A percentile compares a stretch with the other conserved stretches of the same genome.
Evolutionary conservation across 768 basidiomycete genomes (phyloP).

Genomic region (Grammothele lineata): DNA sequence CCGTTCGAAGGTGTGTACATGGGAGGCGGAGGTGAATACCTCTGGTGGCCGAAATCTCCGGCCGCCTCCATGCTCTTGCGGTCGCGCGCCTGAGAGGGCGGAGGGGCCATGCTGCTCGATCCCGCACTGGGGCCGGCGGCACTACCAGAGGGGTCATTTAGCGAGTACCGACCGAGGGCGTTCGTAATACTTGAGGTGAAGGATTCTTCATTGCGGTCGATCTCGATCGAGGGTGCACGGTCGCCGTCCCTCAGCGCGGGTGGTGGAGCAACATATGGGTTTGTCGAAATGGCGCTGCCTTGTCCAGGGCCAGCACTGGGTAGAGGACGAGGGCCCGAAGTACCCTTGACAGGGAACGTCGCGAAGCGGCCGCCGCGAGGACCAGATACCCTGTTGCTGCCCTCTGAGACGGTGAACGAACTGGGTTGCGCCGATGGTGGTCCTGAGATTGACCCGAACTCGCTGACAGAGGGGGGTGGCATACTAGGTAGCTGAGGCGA

Average conservation of each 20-base stretch:
- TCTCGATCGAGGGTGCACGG: conserved; percentile 22
- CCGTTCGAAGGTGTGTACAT: conserved; percentile 33
- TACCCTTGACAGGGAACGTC: conserved; percentile 61
- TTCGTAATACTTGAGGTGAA: conserved; percentile 36
- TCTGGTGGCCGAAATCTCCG: conserved; percentile 7
- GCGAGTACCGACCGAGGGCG: conserved; percentile 27
- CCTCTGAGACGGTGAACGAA: conserved; percentile 12
- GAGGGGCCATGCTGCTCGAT: not conserved
- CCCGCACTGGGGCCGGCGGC: not conserved
- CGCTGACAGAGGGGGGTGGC: conserved; percentile 8
- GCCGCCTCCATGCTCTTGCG: not conserved
- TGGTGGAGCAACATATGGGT: conserved; percentile 12
- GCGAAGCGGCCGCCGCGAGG: conserved; percentile 50
- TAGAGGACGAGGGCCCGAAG: conserved; percentile 22
- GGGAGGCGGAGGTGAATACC: conserved; percentile 32
- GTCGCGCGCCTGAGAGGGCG: not conserved
- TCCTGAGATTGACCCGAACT: conserved; percentile 20
- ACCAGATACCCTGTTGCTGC: conserved; percentile 2
- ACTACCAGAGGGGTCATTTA: not conserved
- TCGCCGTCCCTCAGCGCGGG: conserved; percentile 25
- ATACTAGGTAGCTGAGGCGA: not conserved
- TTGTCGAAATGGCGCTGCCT: conserved; percentile 6
- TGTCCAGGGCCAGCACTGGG: not conserved
- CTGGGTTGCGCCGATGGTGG: conserved; percentile 12
- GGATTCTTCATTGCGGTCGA: conserved; percentile 22